Base-by-base conservation (phyloP, 495 filamentous ascomycete genomes). In the Lichenothelia convexa region DNA sequence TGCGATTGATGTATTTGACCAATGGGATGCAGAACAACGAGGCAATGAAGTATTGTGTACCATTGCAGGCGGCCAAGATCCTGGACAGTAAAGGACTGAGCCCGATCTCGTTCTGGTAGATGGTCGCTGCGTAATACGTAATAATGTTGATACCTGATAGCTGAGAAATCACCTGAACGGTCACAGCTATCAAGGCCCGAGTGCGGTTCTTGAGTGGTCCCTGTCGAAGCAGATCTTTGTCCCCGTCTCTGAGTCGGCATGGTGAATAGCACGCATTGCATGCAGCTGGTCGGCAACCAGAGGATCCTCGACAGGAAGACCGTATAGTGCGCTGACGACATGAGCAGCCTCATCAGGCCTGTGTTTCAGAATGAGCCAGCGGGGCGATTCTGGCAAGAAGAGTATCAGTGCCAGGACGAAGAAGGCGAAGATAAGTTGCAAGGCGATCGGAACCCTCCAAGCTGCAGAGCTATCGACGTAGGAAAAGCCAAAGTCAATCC, bases 241-340 rank as follows among this genome's bases (percentile, higher is more conserved):
- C 20, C 68, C 64, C 67, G 75, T 76, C 45, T 83, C 78, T 12
- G 77, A 38, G 7, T 82, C 78, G 0, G 78, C 75, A 24, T 80
- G 74, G 53, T 81, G 82, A 54, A 86, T 80, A 17, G 72, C 73
- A 6, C 42, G 33, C 51, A 51, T 35, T 60, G 48, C 8, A 34
- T 39, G 4, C 41, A 39, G 24, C 51, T 44, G 5, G 15, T n/a
- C n/a, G n/a, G n/a, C n/a, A n/a, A n/a, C n/a, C n/a, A n/a, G 19
- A 1, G 15, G 13, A 34, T 34, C 19, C 19, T 41, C 39, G 19
- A 21, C n/a, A 30, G 51, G 50, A 6, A 54, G 40, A 2, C 7
- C 13, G 35, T 24, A 16, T n/a, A 57, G 45, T 30, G 54, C 54
- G 27, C 46, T 46, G 2, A 49, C 32, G 8, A 16, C 35, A n/a